Conservation (phyloP, 306 rosid genomes). For the Hippophae tibetana region DNA sequence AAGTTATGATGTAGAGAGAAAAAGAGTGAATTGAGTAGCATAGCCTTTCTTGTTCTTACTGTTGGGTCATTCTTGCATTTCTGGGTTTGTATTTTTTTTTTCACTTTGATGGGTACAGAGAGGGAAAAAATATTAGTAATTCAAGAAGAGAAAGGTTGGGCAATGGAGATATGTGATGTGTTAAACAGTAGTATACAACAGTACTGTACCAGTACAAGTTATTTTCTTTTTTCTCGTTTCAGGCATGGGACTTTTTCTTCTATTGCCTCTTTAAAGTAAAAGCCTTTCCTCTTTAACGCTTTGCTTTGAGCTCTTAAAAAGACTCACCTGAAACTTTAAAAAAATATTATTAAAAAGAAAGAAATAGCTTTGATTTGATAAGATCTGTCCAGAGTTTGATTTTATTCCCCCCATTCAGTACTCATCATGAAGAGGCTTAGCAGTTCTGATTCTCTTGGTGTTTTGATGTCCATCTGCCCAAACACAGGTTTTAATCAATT, state of each 20-base stretch:
- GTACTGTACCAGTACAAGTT: conserved; percentile 14
- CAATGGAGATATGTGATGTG: conserved; percentile 18
- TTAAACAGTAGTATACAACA: conserved; percentile 15
- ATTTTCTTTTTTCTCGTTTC: conserved; percentile 26
- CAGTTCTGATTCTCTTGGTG: conserved; percentile 53
- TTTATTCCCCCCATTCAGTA: not conserved
- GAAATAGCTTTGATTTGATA: conserved; percentile 10
- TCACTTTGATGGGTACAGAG: conserved; percentile 39
- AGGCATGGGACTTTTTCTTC: conserved; percentile 19
- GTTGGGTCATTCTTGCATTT: conserved; percentile 6
- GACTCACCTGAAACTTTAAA: not conserved
- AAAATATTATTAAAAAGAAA: not conserved
- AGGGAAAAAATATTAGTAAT: conserved; percentile 19
- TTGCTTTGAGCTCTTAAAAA: conserved; percentile 23
- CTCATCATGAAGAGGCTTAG: conserved; percentile 52
- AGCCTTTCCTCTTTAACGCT: conserved; percentile 4
- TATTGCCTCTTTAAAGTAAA: conserved; percentile 23
- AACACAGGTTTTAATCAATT: conserved; percentile 30
- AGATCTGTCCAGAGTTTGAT: conserved; percentile 18
- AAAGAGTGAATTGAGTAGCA: not conserved
- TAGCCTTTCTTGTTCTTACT: conserved; percentile 1
- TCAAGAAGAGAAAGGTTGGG: conserved; percentile 23
- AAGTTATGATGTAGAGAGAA: conserved; percentile 39
- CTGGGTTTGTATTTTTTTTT: not conserved
- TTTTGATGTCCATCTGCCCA: conserved; percentile 53